Percentiles rank a stretch among this genome's conserved stretches.
These are phyloP conservation scores for Heritiera fomes DNA, from an alignment of 345 rosid species.

Conservation along the genomic window DNA sequence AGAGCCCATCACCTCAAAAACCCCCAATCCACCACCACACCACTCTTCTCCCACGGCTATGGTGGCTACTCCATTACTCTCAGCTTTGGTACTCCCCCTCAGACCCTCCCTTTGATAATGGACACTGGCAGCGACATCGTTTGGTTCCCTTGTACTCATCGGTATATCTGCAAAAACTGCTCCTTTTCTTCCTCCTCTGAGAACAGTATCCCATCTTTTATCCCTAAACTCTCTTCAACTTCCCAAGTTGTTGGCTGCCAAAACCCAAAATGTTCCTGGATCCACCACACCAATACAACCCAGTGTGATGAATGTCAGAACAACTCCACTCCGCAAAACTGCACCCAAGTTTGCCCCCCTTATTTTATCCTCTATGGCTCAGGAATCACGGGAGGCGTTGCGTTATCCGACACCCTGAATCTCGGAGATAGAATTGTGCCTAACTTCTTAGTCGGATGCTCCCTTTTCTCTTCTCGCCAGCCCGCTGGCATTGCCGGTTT, in stretches of 20 bases:
- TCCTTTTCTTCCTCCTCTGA: constrained; percentile 13
- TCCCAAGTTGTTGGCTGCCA: constrained; percentile 38
- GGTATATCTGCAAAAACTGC: constrained; percentile 40
- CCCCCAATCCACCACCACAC: constrained; percentile 22
- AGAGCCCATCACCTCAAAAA: constrained; percentile 44
- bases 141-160: constrained; percentile 49
- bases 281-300: constrained; percentile 23
- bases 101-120: constrained; percentile 49
- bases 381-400: constrained; percentile 40
- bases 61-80: constrained; percentile 81
- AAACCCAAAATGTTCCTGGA: constrained; percentile 49
- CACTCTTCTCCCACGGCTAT: constrained; percentile 63
- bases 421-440: constrained; percentile 17
- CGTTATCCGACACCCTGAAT: constrained; percentile 37
- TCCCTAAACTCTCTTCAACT: constrained; percentile 38
- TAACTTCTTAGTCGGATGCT: constrained; percentile 46
- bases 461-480: constrained; percentile 36
- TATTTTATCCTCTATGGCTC: constrained; percentile 39
- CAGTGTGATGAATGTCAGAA: constrained; percentile 26
- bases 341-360: constrained; percentile 41
- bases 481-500: constrained; percentile 48
- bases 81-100: constrained; percentile 84
- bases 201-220: constrained; percentile 27
- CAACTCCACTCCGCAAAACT: constrained; percentile 5
- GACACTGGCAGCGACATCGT: constrained; percentile 60